Percentiles rank a stretch among this genome's conserved stretches.
phyloP scores from a whole-genome alignment of 495 filamentous ascomycete genomes.

The Penicillium crystallinum region DNA sequence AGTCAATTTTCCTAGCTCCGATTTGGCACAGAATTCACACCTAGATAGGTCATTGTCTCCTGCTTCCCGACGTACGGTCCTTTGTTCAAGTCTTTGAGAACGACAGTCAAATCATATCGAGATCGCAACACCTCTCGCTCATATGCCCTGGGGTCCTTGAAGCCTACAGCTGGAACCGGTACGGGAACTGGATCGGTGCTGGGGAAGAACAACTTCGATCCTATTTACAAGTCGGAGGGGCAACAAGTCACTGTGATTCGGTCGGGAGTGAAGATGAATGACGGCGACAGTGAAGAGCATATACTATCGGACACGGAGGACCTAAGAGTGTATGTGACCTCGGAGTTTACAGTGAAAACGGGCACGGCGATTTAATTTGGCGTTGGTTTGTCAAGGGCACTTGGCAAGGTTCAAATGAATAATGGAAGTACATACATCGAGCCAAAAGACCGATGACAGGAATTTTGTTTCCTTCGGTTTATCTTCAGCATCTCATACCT shows the following conservation, averaged over 20 bases:
- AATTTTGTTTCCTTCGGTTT: too few species aligned
- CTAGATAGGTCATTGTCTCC: constrained; percentile 36
- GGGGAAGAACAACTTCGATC: not conserved
- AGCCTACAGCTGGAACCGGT: not conserved
- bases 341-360: not conserved
- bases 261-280: not conserved
- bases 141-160: constrained; percentile 2
- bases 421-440: too few species aligned
- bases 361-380: not conserved
- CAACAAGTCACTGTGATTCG: not conserved
- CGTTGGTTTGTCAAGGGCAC: not conserved
- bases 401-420: not conserved
- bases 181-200: not conserved
- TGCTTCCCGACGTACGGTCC: constrained; percentile 48
- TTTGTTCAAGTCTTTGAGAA: constrained; percentile 38
- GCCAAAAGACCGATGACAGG: too few species aligned
- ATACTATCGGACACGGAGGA: not conserved
- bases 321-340: not conserved
- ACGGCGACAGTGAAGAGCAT: not conserved
- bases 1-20: not conserved
- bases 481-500: too few species aligned
- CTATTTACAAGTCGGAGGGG: not conserved
- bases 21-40: not conserved
- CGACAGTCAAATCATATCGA: constrained; percentile 19
- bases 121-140: constrained; percentile 1